Percentiles rank a stretch among this genome's conserved stretches.
Conservation (phyloP, 805 yeast genomes). For the Ogataea pignaliae region DNA sequence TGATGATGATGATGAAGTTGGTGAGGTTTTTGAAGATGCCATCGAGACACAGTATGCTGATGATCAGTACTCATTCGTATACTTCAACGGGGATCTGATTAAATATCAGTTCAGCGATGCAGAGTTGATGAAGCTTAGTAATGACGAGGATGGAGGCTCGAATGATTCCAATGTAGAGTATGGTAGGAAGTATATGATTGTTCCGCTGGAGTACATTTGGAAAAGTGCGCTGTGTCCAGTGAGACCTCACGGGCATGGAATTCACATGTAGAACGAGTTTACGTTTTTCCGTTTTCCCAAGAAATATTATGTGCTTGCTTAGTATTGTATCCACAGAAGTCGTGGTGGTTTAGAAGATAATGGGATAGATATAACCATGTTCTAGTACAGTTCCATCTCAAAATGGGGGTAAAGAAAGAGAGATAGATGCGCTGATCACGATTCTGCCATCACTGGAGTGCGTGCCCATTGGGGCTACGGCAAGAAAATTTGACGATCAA, state of each 20-base stretch:
- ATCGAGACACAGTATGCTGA: not conserved
- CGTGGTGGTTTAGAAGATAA: no score
- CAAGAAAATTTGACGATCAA: no score
- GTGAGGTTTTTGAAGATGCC: not conserved
- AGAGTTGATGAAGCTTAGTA: slow-evolving; percentile 4
- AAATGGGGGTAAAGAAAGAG: no score
- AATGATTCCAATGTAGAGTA: not conserved
- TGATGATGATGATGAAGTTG: not conserved
- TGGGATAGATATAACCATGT: no score
- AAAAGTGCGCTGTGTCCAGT: slow-evolving; percentile 10
- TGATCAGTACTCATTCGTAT: slow-evolving; percentile 8
- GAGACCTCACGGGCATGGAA: slow-evolving; percentile 12
- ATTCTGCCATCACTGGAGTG: no score
- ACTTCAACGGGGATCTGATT: slow-evolving; percentile 14
- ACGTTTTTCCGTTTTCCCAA: no score
- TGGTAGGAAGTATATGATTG: slow-evolving; percentile 19
- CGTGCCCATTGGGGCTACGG: no score
- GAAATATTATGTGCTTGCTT: no score
- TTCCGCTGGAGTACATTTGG: slow-evolving; percentile 13
- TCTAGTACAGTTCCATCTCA: no score
- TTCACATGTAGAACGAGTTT: not conserved
- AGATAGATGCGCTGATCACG: no score
- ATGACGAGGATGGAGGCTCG: not conserved
- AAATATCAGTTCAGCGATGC: slow-evolving; percentile 9
- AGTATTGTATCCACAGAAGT: no score